Conservation (phyloP, 495 filamentous ascomycete species). For the Tuber microsphaerosporum region DNA sequence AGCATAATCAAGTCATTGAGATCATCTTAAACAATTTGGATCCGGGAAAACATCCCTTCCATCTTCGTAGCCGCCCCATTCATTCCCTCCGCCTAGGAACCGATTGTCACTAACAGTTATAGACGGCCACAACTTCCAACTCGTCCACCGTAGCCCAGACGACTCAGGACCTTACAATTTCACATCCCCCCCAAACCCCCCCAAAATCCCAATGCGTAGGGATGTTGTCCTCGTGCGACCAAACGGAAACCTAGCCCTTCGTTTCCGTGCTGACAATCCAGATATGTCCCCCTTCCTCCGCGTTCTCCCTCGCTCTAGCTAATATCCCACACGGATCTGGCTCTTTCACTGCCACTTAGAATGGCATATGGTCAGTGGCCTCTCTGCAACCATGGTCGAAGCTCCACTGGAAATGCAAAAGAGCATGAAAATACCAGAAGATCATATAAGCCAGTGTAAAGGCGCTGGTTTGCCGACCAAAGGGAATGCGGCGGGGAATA, state of each 20-base stretch:
- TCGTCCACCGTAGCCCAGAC: conserved; percentile 50
- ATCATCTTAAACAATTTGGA: conserved; percentile 76
- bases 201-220: conserved; percentile 50
- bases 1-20: conserved; percentile 62
- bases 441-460: conserved; percentile 60
- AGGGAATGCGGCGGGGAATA: conserved; percentile 74
- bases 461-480: conserved; percentile 46
- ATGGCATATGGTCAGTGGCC: conserved; percentile 56
- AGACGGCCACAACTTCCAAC: conserved; percentile 76
- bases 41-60: conserved; percentile 70
- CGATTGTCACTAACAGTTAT: conserved; percentile 29
- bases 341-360: conserved; percentile 57
- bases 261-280: conserved; percentile 65
- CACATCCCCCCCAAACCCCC: conserved; percentile 42
- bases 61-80: conserved; percentile 49
- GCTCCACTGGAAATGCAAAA: conserved; percentile 55
- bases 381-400: conserved; percentile 58
- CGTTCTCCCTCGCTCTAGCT: conserved; percentile 7
- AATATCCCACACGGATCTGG: conserved; percentile 50
- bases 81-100: conserved; percentile 9
- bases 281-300: conserved; percentile 43
- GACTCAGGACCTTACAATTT: conserved; percentile 51
- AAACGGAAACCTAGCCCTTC: conserved; percentile 54
- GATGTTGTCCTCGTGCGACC: conserved; percentile 49
- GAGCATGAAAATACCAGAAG: conserved; percentile 53